These are phyloP conservation scores for Ustilago curta DNA, from an alignment of 1,284 basidiomycete species.

Conservation along the genomic window DNA sequence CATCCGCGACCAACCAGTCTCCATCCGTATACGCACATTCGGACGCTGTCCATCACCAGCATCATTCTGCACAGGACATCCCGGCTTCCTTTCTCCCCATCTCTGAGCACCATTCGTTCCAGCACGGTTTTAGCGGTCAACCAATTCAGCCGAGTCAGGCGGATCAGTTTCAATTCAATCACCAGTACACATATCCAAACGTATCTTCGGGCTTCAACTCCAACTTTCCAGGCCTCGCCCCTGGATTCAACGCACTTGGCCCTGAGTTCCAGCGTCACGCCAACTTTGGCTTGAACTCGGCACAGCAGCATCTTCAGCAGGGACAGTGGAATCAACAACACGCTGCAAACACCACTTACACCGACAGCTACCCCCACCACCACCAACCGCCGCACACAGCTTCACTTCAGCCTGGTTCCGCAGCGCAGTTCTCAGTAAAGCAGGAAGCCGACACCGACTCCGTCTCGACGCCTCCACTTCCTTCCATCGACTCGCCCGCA, in stretches of 20 bases:
- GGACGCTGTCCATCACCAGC: conserved; percentile 3
- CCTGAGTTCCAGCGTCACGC: background rate
- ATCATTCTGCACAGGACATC: background rate
- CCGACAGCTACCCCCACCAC: conserved; percentile 6
- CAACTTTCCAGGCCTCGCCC: background rate
- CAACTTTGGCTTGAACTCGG: background rate
- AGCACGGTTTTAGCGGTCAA: background rate
- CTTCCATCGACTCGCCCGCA: conserved; percentile 6
- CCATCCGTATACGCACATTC: background rate
- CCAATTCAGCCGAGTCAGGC: conserved; percentile 1
- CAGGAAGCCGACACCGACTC: conserved; percentile 11
- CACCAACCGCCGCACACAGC: background rate
- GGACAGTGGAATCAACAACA: conserved; percentile 18
- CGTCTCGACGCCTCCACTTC: conserved; percentile 22
- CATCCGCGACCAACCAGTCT: conserved; percentile 5
- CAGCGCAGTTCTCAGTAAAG: conserved; percentile 5
- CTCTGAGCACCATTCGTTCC: background rate
- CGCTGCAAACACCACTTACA: conserved; percentile 1
- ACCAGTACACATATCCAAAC: conserved; percentile 13
- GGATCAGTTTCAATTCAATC: conserved; percentile 1
- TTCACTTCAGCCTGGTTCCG: conserved; percentile 2
- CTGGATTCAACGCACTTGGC: conserved; percentile 8
- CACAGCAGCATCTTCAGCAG: conserved; percentile 15
- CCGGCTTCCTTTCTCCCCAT: background rate
- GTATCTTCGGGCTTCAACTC: conserved; percentile 2